phyloP scores from a whole-genome alignment of 768 basidiomycete genomes.

The Pulveroboletus ravenelii region DNA sequence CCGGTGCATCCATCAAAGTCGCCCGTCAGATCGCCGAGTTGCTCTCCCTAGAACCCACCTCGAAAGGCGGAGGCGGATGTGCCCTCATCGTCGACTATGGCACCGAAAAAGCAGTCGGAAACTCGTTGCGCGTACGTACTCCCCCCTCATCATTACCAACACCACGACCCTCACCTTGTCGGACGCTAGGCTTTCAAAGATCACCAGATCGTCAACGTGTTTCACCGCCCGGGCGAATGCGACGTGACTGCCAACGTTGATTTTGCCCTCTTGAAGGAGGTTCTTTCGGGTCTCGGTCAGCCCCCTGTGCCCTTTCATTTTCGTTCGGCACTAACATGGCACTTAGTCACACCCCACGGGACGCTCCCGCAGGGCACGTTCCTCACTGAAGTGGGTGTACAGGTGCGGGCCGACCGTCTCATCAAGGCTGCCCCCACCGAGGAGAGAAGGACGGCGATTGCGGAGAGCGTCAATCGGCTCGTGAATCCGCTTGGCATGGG shows the following conservation, averaged over 20 bases:
- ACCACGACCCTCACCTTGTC: neutral
- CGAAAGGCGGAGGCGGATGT: conserved; percentile 37
- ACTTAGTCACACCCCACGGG: conserved; percentile 47
- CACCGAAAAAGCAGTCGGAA: conserved; percentile 56
- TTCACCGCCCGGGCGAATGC: conserved; percentile 78
- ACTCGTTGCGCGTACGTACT: conserved; percentile 76
- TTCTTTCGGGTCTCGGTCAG: conserved; percentile 61
- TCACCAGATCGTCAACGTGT: conserved; percentile 81
- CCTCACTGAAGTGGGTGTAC: conserved; percentile 72
- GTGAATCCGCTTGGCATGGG: conserved; percentile 86
- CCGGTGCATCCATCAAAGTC: conserved; percentile 61
- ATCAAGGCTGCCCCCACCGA: conserved; percentile 44
- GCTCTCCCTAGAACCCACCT: conserved; percentile 27
- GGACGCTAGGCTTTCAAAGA: conserved; percentile 75
- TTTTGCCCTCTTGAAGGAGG: conserved; percentile 83
- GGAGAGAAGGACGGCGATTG: conserved; percentile 51
- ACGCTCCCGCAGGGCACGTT: conserved; percentile 75
- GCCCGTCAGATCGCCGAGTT: conserved; percentile 67
- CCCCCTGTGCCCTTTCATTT: neutral
- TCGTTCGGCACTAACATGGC: conserved; percentile 3
- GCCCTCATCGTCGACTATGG: conserved; percentile 93
- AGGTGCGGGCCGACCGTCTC: conserved; percentile 59
- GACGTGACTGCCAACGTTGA: conserved; percentile 98
- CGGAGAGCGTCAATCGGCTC: conserved; percentile 60
- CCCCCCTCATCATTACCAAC: rapidly evolving